Base-by-base conservation (phyloP, 352 stramenopile genomes). In the Globisporangium acanthophoron region DNA sequence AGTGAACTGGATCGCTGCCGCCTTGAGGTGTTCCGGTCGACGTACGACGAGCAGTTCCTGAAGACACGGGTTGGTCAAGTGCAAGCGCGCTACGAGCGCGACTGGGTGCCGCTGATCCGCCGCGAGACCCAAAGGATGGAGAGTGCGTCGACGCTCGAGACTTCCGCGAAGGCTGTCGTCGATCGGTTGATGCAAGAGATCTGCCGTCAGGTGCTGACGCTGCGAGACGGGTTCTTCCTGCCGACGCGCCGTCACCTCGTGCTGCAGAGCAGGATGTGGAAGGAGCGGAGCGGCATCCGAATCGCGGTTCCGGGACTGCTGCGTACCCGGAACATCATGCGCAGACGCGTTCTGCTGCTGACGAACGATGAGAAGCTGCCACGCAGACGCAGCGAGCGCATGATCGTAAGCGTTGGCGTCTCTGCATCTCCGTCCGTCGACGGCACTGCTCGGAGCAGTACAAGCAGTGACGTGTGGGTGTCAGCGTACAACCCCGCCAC, bases 1-100 rank as follows among this genome's bases (percentile, higher is more conserved):
- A 56, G 70, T 9, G 58, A 87, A 16, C 64, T 76, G 3, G 69
- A 87, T 13, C 57, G 56, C 20, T 74, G 79, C 46, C 77, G 76
- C 0, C 66, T 80, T n/a, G 69, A 69, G 18, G 57, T 76, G 47
- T 93, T 93, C 27, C 77, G 88, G 70, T 67, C 81, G 7, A 67
- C 66, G 2, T 78, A 76, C 52, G 80, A 86, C 45, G 80, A 93
- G 24, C 68, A 71, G 18, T 88, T 71, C 52, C 54, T 73, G 21
- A 67, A 66, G 27, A 78, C 59, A 27, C 59, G 67, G 21, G 67
- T 68, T 7, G 47, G 7, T 0, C 20, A 70, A 15, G 71, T 65
- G 5, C 78, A 87, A 43, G 46, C 67, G 16, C 13, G 46, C 0
- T 85, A 76, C 54, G 69, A 84, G 39, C 51, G 58, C 15, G 63